phyloP scores from a whole-genome alignment of 208 protist species.

The Strigomonas culicis region DNA sequence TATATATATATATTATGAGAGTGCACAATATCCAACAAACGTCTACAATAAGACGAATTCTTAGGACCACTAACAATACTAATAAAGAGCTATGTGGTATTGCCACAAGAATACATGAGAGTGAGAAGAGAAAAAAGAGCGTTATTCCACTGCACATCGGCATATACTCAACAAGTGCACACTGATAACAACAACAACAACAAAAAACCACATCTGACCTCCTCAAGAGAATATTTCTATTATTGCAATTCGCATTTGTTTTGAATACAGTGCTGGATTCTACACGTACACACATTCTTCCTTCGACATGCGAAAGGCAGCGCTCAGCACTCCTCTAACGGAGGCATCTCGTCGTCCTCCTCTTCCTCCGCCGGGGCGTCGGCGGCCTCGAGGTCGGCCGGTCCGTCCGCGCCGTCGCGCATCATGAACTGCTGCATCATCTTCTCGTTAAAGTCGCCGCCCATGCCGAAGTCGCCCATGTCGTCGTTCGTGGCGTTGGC shows the following conservation, averaged over 20 bases:
- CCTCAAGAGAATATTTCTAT: too few species aligned
- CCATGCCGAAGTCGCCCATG: slow-evolving; percentile 31
- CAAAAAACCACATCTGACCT: not conserved
- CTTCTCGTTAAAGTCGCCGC: slow-evolving; percentile 22
- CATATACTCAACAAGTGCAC: too few species aligned
- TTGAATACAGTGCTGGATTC: too few species aligned
- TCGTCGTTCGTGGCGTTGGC: slow-evolving; percentile 16
- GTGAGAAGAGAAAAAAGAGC: not conserved
- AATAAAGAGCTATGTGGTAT: not conserved
- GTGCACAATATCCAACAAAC: not conserved
- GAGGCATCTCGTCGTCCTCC: slow-evolving; percentile 50
- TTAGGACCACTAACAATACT: not conserved
- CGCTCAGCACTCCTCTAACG: slow-evolving; percentile 32
- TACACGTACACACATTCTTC: too few species aligned
- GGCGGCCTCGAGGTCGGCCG: slow-evolving; percentile 20
- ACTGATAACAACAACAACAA: slow-evolving; percentile 4
- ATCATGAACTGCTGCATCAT: slow-evolving; percentile 50
- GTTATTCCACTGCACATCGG: too few species aligned
- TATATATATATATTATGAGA: slow-evolving; percentile 5
- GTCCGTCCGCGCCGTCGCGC: slow-evolving; percentile 25
- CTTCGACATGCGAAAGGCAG: too few species aligned
- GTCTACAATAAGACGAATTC: not conserved
- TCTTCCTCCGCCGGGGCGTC: slow-evolving; percentile 9
- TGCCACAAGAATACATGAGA: not conserved
- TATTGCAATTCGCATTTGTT: too few species aligned